Evolutionary conservation across 371 early-diverging fungal genomes (phyloP).

Genomic region (Mucor irregularis): DNA sequence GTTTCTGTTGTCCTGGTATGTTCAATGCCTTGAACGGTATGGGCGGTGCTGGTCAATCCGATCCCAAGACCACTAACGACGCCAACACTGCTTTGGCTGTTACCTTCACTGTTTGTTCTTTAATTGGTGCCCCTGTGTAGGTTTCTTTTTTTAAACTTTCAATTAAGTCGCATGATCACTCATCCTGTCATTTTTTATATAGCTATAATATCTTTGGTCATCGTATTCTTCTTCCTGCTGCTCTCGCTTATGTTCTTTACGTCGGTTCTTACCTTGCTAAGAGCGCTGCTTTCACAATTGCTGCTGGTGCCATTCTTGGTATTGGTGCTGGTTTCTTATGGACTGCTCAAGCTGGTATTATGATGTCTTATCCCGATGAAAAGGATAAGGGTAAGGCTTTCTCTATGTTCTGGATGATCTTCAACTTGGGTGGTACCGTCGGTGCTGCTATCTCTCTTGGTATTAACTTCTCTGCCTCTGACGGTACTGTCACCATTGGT

Average conservation of each 20-base stretch:
- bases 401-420: conserved; percentile 77
- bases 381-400: conserved; percentile 72
- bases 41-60: conserved; percentile 62
- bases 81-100: conserved; percentile 72
- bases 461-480: conserved; percentile 48
- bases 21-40: conserved; percentile 77
- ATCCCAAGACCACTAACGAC: conserved; percentile 62
- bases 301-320: conserved; percentile 66
- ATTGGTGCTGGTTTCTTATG: conserved; percentile 48
- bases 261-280: conserved; percentile 56
- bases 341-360: conserved; percentile 77
- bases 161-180: no score
- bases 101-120: conserved; percentile 67
- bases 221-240: conserved; percentile 54
- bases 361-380: conserved; percentile 80
- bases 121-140: conserved; percentile 61
- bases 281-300: conserved; percentile 48
- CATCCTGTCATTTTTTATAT: conserved; percentile 4
- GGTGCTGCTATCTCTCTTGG: conserved; percentile 72
- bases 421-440: conserved; percentile 77
- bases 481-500: conserved; percentile 37
- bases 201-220: conserved; percentile 62
- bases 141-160: conserved; percentile 27
- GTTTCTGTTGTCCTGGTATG: conserved; percentile 85
- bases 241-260: conserved; percentile 59